Conservation (phyloP, 75 land plant genomes). For the Larix kaempferi region DNA sequence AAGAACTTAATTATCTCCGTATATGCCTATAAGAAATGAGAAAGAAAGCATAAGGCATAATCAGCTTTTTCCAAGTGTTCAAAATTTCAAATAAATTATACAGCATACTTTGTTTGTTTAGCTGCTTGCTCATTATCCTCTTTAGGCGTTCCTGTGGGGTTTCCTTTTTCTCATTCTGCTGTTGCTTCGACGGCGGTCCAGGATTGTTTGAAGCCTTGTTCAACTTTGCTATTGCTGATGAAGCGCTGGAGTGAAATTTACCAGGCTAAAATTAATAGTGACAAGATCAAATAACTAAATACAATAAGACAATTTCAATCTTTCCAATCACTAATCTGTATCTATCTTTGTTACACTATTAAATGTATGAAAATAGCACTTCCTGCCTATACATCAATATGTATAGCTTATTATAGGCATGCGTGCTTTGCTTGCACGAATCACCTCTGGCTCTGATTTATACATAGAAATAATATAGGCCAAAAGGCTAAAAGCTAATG, state of each 20-base stretch:
- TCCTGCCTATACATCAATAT: no score
- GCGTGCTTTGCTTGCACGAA: no score
- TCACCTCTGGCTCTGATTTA: no score
- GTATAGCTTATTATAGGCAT: no score
- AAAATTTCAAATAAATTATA: background rate
- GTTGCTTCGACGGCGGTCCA: slow-evolving; percentile 36
- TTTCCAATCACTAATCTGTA: no score
- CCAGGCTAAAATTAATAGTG: background rate
- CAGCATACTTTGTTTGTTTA: slow-evolving; percentile 79
- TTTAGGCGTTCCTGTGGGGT: slow-evolving; percentile 97
- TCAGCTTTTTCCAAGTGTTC: background rate
- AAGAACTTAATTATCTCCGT: no score
- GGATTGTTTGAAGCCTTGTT: slow-evolving; percentile 47
- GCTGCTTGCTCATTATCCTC: slow-evolving; percentile 95
- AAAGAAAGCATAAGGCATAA: background rate
- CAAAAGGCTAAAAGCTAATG: no score
- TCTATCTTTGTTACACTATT: no score
- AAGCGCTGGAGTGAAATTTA: slow-evolving; percentile 29
- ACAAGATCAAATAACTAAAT: background rate
- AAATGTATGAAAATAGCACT: no score
- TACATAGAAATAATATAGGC: no score
- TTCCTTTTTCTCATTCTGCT: slow-evolving; percentile 80
- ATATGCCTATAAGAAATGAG: background rate
- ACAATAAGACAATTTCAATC: background rate
- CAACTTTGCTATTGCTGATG: slow-evolving; percentile 77